phyloP scores from a whole-genome alignment of 805 yeast genomes.

The Maudiozyma serrabonitensis region DNA sequence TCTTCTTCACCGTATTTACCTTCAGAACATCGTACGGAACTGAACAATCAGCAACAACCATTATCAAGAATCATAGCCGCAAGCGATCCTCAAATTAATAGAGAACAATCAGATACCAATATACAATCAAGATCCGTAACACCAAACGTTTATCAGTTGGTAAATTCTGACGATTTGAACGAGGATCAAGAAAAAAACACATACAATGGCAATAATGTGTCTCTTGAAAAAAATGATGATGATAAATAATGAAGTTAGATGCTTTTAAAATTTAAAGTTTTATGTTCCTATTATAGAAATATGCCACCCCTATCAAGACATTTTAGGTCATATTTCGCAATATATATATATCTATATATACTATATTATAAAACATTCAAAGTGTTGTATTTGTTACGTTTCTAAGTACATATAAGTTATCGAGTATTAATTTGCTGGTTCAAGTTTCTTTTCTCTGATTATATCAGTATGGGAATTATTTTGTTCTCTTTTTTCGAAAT shows the following conservation, averaged over 20 bases:
- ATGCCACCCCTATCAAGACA: too few species aligned
- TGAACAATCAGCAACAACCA: not conserved
- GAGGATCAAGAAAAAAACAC: constrained; percentile 34
- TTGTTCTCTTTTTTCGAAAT: not conserved
- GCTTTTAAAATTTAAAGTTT: not conserved
- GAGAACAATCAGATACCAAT: constrained; percentile 17
- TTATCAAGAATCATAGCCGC: not conserved
- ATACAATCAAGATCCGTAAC: constrained; percentile 23
- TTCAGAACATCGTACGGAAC: not conserved
- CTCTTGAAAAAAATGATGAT: constrained; percentile 31
- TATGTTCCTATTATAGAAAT: not conserved
- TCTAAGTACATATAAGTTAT: too few species aligned
- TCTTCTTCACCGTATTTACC: not conserved
- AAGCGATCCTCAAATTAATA: not conserved
- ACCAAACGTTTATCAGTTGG: constrained; percentile 25
- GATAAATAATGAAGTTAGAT: not conserved
- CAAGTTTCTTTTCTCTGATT: not conserved
- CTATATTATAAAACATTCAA: too few species aligned
- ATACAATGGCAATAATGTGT: constrained; percentile 49
- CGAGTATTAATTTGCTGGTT: too few species aligned
- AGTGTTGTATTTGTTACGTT: too few species aligned
- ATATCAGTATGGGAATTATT: not conserved
- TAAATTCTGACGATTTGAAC: constrained; percentile 19
- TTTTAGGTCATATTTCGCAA: too few species aligned
- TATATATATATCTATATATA: too few species aligned